Conservation (phyloP, 2,329 filamentous ascomycete genomes). For the Cryoendolithus antarcticus region DNA sequence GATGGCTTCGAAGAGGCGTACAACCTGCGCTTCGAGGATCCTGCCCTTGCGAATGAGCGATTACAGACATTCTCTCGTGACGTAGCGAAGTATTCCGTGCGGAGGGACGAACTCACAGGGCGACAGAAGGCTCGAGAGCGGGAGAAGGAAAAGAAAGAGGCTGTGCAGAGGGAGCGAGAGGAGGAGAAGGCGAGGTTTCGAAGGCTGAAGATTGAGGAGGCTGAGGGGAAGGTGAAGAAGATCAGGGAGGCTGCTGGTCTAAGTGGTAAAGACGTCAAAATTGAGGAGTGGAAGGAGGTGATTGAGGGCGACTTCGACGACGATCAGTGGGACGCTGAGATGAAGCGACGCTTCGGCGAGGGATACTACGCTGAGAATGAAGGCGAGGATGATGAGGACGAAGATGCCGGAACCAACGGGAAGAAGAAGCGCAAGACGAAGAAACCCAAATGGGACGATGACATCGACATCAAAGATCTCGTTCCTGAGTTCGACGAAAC, state of each 20-base stretch:
- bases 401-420: constrained; percentile 24
- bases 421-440: constrained; percentile 50
- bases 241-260: constrained; percentile 84
- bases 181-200: constrained; percentile 73
- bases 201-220: constrained; percentile 81
- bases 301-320: constrained; percentile 84
- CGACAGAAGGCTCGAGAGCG: constrained; percentile 68
- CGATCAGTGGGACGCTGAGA: constrained; percentile 78
- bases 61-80: constrained; percentile 84
- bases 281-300: constrained; percentile 74
- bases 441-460: constrained; percentile 90
- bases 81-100: constrained; percentile 71
- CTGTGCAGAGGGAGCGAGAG: constrained; percentile 60
- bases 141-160: constrained; percentile 65
- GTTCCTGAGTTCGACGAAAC: constrained; percentile 74
- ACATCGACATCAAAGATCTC: constrained; percentile 92
- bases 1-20: constrained; percentile 88
- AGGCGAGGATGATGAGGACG: constrained; percentile 26
- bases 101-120: constrained; percentile 73
- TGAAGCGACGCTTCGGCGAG: constrained; percentile 78
- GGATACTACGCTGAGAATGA: constrained; percentile 71
- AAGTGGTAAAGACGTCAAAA: constrained; percentile 45
- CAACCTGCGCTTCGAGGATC: constrained; percentile 92
- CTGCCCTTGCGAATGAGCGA: constrained; percentile 73
- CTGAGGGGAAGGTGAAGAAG: constrained; percentile 72